A percentile compares a stretch with the other conserved stretches of the same genome.
phyloP scores from a whole-genome alignment of 139 green algal genomes.

The Microglena sp. region DNA sequence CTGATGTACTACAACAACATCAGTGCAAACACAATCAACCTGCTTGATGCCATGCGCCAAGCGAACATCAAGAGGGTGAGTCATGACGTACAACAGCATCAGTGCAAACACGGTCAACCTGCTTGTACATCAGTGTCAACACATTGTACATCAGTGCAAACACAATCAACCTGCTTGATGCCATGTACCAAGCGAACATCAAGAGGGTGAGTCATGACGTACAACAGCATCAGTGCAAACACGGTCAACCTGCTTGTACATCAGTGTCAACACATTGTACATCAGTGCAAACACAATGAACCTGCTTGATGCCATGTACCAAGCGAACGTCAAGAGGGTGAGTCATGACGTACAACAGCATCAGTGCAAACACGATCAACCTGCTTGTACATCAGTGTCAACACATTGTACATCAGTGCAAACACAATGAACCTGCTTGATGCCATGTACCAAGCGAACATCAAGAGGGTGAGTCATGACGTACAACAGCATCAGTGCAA shows the following conservation, averaged over 20 bases:
- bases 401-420: slow-evolving; percentile 63
- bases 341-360: no score
- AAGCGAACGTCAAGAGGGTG: slow-evolving; percentile 36
- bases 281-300: slow-evolving; percentile 61
- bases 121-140: no score
- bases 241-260: no score
- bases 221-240: no score
- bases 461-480: slow-evolving; percentile 46
- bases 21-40: slow-evolving; percentile 55
- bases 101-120: no score
- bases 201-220: slow-evolving; percentile 41
- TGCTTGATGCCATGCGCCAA: slow-evolving; percentile 52
- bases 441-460: slow-evolving; percentile 34
- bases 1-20: slow-evolving; percentile 71
- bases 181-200: slow-evolving; percentile 40
- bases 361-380: no score
- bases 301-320: slow-evolving; percentile 53
- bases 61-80: slow-evolving; percentile 42
- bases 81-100: no score
- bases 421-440: slow-evolving; percentile 63
- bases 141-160: slow-evolving; percentile 68
- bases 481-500: no score
- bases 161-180: slow-evolving; percentile 56
- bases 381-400: no score
- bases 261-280: no score